These are phyloP conservation scores for Rosa rugosa DNA, from an alignment of 306 rosid genomes.

Conservation along the genomic window DNA sequence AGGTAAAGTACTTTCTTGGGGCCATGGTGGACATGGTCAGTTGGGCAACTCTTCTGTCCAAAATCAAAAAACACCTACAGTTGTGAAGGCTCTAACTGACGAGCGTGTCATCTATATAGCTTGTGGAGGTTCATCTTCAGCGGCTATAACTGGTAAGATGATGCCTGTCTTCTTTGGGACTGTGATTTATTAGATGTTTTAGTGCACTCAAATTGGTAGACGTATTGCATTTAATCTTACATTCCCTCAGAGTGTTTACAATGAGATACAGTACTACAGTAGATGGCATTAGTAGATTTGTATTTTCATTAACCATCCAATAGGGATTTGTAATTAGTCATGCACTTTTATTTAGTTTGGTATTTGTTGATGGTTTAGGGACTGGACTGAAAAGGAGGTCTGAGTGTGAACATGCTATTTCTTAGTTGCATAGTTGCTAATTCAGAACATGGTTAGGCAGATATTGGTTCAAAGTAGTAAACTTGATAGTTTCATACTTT, in stretches of 20 bases:
- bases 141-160: conserved; percentile 73
- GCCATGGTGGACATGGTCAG: conserved; percentile 94
- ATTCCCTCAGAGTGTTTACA: background rate
- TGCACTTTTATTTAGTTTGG: background rate
- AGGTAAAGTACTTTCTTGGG: conserved; percentile 95
- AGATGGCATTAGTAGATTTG: background rate
- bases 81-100: conserved; percentile 58
- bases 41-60: conserved; percentile 77
- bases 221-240: background rate
- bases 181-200: conserved; percentile 2
- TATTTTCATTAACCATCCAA: background rate
- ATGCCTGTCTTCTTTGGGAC: conserved; percentile 2
- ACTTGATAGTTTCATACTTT: background rate
- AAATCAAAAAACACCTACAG: conserved; percentile 63
- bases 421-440: background rate
- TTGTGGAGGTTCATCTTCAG: conserved; percentile 88
- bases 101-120: conserved; percentile 61
- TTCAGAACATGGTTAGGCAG: background rate
- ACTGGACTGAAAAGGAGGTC: background rate
- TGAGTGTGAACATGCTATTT: background rate
- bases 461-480: background rate
- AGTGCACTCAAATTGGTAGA: background rate
- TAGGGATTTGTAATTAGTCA: background rate
- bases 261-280: background rate
- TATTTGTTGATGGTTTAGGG: background rate